Conservation (phyloP, 768 basidiomycete genomes). For the Heimioporus sp. region DNA sequence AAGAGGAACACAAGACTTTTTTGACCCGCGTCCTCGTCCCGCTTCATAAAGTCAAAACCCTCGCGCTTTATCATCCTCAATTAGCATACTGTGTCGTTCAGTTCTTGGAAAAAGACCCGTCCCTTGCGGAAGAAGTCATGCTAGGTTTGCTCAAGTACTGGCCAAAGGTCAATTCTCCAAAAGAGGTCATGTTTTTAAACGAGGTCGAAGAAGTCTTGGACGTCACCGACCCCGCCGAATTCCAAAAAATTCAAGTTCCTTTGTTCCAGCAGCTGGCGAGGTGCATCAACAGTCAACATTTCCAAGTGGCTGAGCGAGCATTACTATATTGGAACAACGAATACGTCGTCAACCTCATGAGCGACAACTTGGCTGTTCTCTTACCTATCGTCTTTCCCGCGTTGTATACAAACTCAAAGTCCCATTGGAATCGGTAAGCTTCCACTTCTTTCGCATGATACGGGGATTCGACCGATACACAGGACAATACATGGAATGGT, state of each 20-base stretch:
- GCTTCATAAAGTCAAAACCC: slow-evolving; percentile 94
- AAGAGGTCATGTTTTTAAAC: slow-evolving; percentile 99
- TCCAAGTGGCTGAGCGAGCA: slow-evolving; percentile 98
- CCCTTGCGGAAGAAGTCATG: slow-evolving; percentile 93
- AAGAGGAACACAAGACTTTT: slow-evolving; percentile 99
- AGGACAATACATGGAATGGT: slow-evolving; percentile 99
- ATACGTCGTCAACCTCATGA: slow-evolving; percentile 99
- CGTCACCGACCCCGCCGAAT: slow-evolving; percentile 95
- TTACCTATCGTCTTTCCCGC: slow-evolving; percentile 97
- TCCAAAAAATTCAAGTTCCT: slow-evolving; percentile 91
- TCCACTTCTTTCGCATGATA: background rate
- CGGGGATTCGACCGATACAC: slow-evolving; percentile 10
- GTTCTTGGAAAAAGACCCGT: slow-evolving; percentile 94
- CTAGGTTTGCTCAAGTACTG: slow-evolving; percentile 94
- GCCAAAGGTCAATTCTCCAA: slow-evolving; percentile 99
- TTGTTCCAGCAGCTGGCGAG: slow-evolving; percentile 93
- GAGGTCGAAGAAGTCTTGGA: slow-evolving; percentile 99
- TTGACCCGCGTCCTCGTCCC: slow-evolving; percentile 92
- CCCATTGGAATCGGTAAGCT: slow-evolving; percentile 96
- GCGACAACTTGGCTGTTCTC: slow-evolving; percentile 85
- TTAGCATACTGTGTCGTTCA: slow-evolving; percentile 99
- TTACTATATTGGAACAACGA: slow-evolving; percentile 99
- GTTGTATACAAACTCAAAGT: slow-evolving; percentile 91
- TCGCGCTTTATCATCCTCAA: slow-evolving; percentile 99
- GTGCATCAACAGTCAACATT: slow-evolving; percentile 99